Conservation (phyloP, 179 eudicot species). For the Silene coronaria region DNA sequence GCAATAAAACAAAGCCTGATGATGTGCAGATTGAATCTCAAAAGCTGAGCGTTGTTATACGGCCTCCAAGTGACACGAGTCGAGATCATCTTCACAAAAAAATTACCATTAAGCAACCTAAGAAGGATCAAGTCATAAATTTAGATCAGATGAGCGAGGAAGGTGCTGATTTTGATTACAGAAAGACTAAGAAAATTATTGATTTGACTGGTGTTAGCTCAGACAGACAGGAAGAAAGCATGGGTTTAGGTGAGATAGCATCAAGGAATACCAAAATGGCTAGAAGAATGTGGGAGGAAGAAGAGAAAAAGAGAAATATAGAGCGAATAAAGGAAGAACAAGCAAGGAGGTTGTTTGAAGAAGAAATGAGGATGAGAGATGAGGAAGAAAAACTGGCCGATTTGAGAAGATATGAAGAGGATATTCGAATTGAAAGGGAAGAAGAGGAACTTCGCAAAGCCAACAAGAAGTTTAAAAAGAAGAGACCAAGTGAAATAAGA, state of each 20-base stretch:
- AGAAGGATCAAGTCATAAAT: slow-evolving; percentile 50
- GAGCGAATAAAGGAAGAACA: slow-evolving; percentile 52
- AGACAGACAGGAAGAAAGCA: slow-evolving; percentile 34
- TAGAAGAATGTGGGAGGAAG: slow-evolving; percentile 67
- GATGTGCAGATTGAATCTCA: slow-evolving; percentile 52
- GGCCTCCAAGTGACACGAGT: slow-evolving; percentile 62
- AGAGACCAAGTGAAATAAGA: slow-evolving; percentile 44
- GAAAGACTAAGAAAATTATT: slow-evolving; percentile 72
- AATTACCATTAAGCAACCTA: slow-evolving; percentile 70
- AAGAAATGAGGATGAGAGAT: slow-evolving; percentile 54
- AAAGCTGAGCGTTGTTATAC: slow-evolving; percentile 61
- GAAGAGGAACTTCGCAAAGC: slow-evolving; percentile 69
- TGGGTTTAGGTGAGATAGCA: slow-evolving; percentile 35
- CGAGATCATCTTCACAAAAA: slow-evolving; percentile 59
- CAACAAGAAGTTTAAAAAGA: slow-evolving; percentile 60
- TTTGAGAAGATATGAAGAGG: slow-evolving; percentile 58
- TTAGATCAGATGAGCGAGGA: slow-evolving; percentile 58
- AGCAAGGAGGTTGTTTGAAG: slow-evolving; percentile 41
- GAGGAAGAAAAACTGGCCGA: slow-evolving; percentile 45
- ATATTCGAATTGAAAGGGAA: slow-evolving; percentile 71
- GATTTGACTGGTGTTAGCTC: slow-evolving; percentile 55
- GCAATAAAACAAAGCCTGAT: slow-evolving; percentile 60
- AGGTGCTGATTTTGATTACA: slow-evolving; percentile 44
- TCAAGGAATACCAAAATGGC: slow-evolving; percentile 40
- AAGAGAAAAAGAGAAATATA: slow-evolving; percentile 50